Evolutionary conservation across 2,329 filamentous ascomycete genomes (phyloP), one percentile per base, ranked within the genome.

Genomic region (Sarocladium kiliense): DNA sequence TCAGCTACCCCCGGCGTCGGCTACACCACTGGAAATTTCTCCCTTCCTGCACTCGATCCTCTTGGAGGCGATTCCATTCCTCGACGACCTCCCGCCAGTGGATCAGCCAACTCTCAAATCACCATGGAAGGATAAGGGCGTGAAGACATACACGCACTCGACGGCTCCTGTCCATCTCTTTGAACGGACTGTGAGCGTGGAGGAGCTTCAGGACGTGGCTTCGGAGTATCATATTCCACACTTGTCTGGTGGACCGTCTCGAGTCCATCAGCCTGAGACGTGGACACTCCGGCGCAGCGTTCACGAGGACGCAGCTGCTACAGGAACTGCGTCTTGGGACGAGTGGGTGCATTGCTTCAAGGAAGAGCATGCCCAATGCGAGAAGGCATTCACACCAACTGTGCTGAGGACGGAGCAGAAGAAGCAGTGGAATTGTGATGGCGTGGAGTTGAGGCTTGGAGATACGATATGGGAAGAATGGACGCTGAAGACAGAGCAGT

Each of bases 271-370:
- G 23, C 53, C 65, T 1, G 85, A 88, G 68, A 77, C 74, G 18
- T 91, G 87, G 87, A 79, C 78, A 54, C 81, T 81, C 39, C 78
- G 88, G 55, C 77, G 77, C 44, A 87, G 83, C 65, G 69, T 80
- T 41, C 87, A 91, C 65, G 71, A 72, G 56, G 77, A 86, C 62
- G 70, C 67, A 5, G 69, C 73, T 18, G 70, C 68, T 37, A 63
- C 63, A 23, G 78, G 81, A 9, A 84, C 84, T 1, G 86, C 85
- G 10, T 73, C 65, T 45, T 89, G 84, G 80, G 72, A 71, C 0
- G 87, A 91, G 67, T 88, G 90, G 65, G 74, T 77, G 36, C 67
- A 66, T 32, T 77, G 75, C 59, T 78, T 90, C 65, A 81, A 84
- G 61, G 74, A 79, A 36, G 68, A 69, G 65, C 66, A 73, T 49